Base-by-base conservation (phyloP, 208 protist species). In the Trypanosomatidae sp. region DNA sequence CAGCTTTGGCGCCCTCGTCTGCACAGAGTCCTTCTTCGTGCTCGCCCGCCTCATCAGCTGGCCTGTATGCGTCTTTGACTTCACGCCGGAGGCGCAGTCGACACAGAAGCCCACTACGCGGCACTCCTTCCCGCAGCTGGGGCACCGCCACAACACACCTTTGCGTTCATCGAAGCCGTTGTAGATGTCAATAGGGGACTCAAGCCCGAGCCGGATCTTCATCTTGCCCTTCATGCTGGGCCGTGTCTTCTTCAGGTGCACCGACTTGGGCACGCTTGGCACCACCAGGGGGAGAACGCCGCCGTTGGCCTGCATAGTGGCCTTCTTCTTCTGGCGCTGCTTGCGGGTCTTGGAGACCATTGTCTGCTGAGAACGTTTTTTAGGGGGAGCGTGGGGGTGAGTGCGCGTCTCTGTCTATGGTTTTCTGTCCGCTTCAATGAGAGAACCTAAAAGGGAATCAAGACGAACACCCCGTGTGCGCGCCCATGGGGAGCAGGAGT, bases 261-360 rank as follows among this genome's bases (percentile, higher is more conserved):
- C 82, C 0, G 89, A 95, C 79, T 95, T 97, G 49, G 83, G 88
- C 64, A 73, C 67, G 44, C 79, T 81, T 1, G 91, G 90, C 43
- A 91, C 77, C 4, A 93, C 86, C 25, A 85, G 76, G 22, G 89
- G 86, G 30, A 92, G 72, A 19, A 91, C 81, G 36, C 91, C 91
- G 60, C 83, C 84, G 79, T 95, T 88, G 19, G 68, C 86, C 47
- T 86, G 77, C 49, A 97, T 66, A 10, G 73, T 77, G 30, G 79
- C 84, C 79, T 88, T 91, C 76, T 90, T 88, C 73, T 91, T 92
- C 66, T 97, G 93, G 8, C 88, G 85, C 76, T 97, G 93, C 76
- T 91, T 82, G 53, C 85, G 82, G 1, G 93, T 97, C 64, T 97
- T 97, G 62, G 93, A 97, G 1, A 95, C 93, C 93, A 97, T 97